phyloP scores from a whole-genome alignment of 345 rosid genomes.

The Rhodamnia argentea region DNA sequence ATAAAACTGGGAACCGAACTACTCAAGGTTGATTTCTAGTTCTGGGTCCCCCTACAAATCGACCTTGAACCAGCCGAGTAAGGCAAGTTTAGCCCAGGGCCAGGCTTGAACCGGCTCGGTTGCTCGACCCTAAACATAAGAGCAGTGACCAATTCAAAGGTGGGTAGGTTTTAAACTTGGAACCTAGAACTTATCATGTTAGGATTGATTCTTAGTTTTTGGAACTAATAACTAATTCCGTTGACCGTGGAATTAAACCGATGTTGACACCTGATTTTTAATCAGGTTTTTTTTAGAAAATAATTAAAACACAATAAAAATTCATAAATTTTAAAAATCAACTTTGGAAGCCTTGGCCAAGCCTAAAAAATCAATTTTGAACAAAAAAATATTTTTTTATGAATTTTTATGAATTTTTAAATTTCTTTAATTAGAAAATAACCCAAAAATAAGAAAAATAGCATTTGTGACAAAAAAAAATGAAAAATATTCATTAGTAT shows the following conservation, averaged over 20 bases:
- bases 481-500: no score
- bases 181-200: background rate
- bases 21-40: background rate
- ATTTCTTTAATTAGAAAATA: no score
- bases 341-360: no score
- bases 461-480: no score
- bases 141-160: background rate
- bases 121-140: background rate
- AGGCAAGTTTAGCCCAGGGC: background rate
- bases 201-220: background rate
- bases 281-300: no score
- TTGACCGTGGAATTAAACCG: background rate
- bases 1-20: background rate
- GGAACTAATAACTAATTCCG: background rate
- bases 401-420: no score
- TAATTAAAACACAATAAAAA: no score
- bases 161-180: background rate
- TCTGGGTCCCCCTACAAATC: background rate
- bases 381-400: no score
- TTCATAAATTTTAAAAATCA: no score
- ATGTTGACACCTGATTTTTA: no score
- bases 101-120: background rate
- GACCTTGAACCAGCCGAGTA: background rate
- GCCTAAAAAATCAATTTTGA: no score
- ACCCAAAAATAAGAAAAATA: no score